These are phyloP conservation scores for Anthoceros angustus DNA, from an alignment of 225 moss, liverwort and hornwort genomes.

Conservation along the genomic window DNA sequence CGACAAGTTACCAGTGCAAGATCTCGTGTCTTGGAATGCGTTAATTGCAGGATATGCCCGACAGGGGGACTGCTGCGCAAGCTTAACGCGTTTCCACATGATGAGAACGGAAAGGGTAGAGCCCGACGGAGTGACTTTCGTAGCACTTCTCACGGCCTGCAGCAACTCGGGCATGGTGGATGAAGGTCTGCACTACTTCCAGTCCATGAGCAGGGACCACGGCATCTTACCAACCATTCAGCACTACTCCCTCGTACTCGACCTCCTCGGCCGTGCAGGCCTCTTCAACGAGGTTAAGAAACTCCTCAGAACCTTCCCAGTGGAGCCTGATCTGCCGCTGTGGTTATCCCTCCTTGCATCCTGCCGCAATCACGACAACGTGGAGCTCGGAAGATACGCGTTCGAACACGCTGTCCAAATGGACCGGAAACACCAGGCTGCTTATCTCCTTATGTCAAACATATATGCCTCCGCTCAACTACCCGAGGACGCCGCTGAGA, in stretches of 20 bases:
- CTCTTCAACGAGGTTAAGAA: background rate
- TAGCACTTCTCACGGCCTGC: background rate
- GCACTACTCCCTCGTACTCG: background rate
- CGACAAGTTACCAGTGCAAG: background rate
- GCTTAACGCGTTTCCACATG: background rate
- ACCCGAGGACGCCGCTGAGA: too few species aligned
- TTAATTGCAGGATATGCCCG: background rate
- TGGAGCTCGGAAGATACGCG: background rate
- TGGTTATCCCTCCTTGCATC: background rate
- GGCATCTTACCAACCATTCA: background rate
- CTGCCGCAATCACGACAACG: background rate
- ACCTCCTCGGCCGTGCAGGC: background rate
- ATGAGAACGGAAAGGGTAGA: background rate
- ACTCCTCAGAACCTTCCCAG: background rate
- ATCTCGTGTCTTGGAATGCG: background rate
- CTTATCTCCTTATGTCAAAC: background rate
- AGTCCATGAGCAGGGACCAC: background rate
- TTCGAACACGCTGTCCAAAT: background rate
- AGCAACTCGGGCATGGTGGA: background rate
- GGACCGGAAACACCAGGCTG: background rate
- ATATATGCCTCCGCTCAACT: background rate
- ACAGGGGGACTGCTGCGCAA: background rate
- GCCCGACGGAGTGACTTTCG: background rate
- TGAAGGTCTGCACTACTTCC: background rate
- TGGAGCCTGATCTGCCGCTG: background rate